Percentiles rank a stretch among this genome's conserved stretches.
Conservation (phyloP, 495 filamentous ascomycete genomes). For the Penicillium odoratum region DNA sequence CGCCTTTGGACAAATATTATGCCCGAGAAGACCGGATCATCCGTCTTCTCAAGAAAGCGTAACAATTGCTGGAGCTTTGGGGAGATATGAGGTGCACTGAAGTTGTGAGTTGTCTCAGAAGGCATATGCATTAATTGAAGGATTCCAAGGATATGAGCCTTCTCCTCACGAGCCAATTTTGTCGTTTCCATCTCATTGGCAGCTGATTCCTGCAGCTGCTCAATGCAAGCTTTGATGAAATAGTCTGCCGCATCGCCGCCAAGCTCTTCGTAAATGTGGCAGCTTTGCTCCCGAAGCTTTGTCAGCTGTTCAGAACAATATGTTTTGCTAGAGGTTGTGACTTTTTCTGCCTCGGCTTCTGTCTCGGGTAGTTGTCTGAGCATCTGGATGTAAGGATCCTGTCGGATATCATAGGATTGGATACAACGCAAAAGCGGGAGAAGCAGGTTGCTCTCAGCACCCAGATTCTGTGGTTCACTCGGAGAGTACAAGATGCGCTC, state of each 20-base stretch:
- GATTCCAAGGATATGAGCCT: constrained; percentile 56
- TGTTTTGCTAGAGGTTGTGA: constrained; percentile 55
- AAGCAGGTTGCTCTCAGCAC: constrained; percentile 18
- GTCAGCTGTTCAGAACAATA: constrained; percentile 64
- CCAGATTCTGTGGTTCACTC: background rate
- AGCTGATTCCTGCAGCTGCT: constrained; percentile 41
- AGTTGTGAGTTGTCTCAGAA: constrained; percentile 16
- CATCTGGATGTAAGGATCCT: constrained; percentile 70
- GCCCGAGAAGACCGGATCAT: constrained; percentile 55
- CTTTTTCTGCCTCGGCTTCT: constrained; percentile 41
- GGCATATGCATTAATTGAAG: constrained; percentile 47
- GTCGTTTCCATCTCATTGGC: constrained; percentile 33
- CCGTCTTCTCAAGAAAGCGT: constrained; percentile 46
- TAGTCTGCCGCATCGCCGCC: constrained; percentile 73
- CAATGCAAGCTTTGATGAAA: constrained; percentile 62
- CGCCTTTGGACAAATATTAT: constrained; percentile 80
- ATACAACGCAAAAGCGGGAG: constrained; percentile 24
- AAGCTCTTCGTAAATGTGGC: constrained; percentile 59
- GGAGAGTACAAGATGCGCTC: constrained; percentile 49
- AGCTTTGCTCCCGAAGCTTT: constrained; percentile 44
- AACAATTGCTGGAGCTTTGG: constrained; percentile 58
- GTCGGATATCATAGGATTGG: constrained; percentile 44
- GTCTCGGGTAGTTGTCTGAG: constrained; percentile 41
- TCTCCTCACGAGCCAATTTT: constrained; percentile 53
- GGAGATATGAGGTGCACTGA: constrained; percentile 32